A percentile compares a stretch with the other conserved stretches of the same genome.
Conservation (phyloP, 2,329 filamentous ascomycete species). For the Coniochaeta sp. region DNA sequence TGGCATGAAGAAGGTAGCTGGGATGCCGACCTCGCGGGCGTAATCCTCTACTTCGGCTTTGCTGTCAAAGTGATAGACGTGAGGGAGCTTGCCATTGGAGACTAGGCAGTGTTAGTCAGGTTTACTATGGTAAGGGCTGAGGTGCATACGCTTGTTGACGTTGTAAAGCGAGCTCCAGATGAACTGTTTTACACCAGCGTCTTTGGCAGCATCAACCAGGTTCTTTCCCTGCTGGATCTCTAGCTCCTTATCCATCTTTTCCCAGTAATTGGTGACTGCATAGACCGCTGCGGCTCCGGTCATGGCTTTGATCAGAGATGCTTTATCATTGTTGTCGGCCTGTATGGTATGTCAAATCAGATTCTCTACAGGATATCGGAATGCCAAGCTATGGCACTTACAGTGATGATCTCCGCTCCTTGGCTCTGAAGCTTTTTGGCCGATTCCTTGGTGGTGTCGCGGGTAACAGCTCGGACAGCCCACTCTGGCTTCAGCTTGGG, state of each 20-base stretch:
- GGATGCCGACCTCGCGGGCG: slow-evolving; percentile 36
- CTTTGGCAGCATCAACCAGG: slow-evolving; percentile 37
- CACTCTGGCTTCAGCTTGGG: slow-evolving; percentile 36
- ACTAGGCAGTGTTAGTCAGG: slow-evolving; percentile 15
- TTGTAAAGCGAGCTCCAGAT: slow-evolving; percentile 36
- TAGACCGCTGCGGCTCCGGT: slow-evolving; percentile 40
- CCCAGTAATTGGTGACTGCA: slow-evolving; percentile 45
- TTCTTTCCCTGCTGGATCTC: slow-evolving; percentile 38
- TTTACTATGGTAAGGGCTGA: no score
- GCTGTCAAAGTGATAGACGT: slow-evolving; percentile 46
- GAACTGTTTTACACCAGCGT: slow-evolving; percentile 31
- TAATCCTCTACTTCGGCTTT: slow-evolving; percentile 51
- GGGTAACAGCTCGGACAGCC: slow-evolving; percentile 47
- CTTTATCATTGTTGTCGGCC: slow-evolving; percentile 41
- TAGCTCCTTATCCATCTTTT: slow-evolving; percentile 26
- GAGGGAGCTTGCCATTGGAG: slow-evolving; percentile 28
- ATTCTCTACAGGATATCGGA: no score
- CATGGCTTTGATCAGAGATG: slow-evolving; percentile 34
- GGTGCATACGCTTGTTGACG: slow-evolving; percentile 26
- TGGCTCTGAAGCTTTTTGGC: slow-evolving; percentile 33
- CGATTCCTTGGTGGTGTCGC: slow-evolving; percentile 33
- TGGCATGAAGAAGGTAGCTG: slow-evolving; percentile 42
- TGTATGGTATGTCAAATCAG: slow-evolving; percentile 8
- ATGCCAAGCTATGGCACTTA: slow-evolving; percentile 15
- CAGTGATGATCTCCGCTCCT: slow-evolving; percentile 42